These are phyloP conservation scores for Draba incana DNA, from an alignment of 345 rosid genomes.

Conservation along the genomic window DNA sequence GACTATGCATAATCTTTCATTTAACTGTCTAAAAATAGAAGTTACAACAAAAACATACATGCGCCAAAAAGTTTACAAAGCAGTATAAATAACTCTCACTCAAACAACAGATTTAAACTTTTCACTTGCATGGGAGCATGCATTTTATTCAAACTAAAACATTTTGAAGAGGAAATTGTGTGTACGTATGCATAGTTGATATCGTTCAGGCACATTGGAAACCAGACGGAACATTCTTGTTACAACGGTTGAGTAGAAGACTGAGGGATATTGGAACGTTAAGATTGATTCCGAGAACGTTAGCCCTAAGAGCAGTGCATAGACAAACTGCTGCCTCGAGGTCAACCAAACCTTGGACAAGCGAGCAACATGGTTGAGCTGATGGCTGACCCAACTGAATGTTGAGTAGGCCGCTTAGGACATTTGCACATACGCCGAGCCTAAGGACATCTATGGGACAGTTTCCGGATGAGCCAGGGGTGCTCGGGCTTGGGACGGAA, in stretches of 20 bases:
- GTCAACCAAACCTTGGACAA: conserved; percentile 57
- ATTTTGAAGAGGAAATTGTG: too few relatives aligned
- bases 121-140: background rate
- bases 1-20: background rate
- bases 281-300: conserved; percentile 56
- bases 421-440: conserved; percentile 57
- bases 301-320: conserved; percentile 69
- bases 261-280: conserved; percentile 61
- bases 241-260: conserved; percentile 62
- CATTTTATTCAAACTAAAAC: too few relatives aligned
- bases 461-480: too few relatives aligned
- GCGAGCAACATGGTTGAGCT: conserved; percentile 52
- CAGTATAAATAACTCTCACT: background rate
- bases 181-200: background rate
- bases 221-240: conserved; percentile 51
- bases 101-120: background rate
- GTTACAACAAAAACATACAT: conserved; percentile 8
- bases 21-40: background rate
- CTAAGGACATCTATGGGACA: conserved; percentile 39
- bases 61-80: background rate
- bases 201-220: conserved; percentile 46
- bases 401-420: conserved; percentile 47
- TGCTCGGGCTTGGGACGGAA: too few relatives aligned
- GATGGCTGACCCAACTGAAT: conserved; percentile 49
- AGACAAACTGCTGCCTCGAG: conserved; percentile 78